These are phyloP conservation scores for Aureobasidium sp. DNA, from an alignment of 2,329 filamentous ascomycete species.

Conservation along the genomic window DNA sequence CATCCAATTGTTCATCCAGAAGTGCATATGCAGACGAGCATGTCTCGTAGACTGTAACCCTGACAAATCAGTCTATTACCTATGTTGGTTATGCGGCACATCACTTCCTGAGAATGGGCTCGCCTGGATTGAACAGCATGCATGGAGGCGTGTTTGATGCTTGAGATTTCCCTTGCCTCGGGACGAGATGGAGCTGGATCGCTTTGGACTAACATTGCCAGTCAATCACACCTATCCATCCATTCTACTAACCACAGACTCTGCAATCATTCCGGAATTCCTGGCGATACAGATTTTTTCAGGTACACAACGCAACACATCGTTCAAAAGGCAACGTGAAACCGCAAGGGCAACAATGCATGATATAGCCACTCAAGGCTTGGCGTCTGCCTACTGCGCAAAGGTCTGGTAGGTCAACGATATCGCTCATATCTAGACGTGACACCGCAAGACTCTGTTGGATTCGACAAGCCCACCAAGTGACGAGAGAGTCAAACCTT, in stretches of 20 bases:
- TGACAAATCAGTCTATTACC: neutral
- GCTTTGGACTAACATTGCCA: neutral
- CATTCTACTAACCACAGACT: neutral
- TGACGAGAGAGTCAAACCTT: neutral
- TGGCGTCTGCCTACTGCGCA: neutral
- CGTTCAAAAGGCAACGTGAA: neutral
- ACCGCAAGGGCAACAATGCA: neutral
- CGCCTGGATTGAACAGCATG: neutral
- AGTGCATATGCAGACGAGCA: neutral
- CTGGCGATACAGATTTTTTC: neutral
- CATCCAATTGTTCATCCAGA: neutral
- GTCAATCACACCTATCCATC: neutral
- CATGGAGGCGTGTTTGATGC: neutral
- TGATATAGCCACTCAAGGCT: neutral
- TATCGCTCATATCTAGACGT: neutral
- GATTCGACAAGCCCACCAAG: neutral
- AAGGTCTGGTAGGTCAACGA: neutral
- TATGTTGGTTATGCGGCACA: neutral
- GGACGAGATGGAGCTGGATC: neutral
- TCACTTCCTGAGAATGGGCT: neutral
- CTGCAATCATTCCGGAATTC: neutral
- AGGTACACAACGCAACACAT: neutral
- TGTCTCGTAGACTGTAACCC: neutral
- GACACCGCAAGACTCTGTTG: no score
- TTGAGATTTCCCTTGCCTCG: neutral